Evolutionary conservation across 2,329 filamentous ascomycete species (phyloP), one percentile per base, ranked within the genome.

Genomic region (Fonsecaea monophora): DNA sequence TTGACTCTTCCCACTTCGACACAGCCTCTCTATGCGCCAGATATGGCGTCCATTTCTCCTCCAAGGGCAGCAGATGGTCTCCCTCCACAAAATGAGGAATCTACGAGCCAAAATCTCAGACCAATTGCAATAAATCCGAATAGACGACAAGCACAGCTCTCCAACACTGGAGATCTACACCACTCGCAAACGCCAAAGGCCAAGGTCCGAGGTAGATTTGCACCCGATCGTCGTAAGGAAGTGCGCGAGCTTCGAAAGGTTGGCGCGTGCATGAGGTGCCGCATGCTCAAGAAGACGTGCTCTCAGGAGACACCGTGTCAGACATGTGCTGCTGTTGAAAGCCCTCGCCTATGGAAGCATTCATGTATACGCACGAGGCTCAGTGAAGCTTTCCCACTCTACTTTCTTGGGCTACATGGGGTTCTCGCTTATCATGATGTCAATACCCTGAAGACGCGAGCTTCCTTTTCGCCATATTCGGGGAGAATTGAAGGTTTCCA

Each of bases 271-370:
- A 83, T 88, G 68, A 83, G 86, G 38, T 89, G 86, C 73, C 84
- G 86, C 13, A 88, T 89, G 86, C 77, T 89, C 30, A 89, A 88
- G 77, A 89, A 89, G 72, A 84, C 85, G 76, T 89, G 86, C 71
- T 88, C 86, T 8, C 84, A 84, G 38, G 85, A 85, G 21, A 87
- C 81, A 45, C 86, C 86, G 15, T 89, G 86, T 74, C 83, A 78
- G 32, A 86, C 85, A 9, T 89, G 86, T 69, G 80, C 80, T 59
- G 83, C 83, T 67, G 84, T 89, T n/a, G 85, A 87, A 72, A 85
- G 83, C 66, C 86, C 86, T 40, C 81, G 86, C 48, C 71, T 88
- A 21, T 89, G 86, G 86, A 88, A 87, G 72, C 81, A 84, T 66
- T 83, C 82, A 7, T 89, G 86, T 70, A 82, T 88, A 53, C 81